Evolutionary conservation across 257 asterid species (phyloP), one percentile per base, ranked within the genome.

Genomic region (Cruciata laevipes): DNA sequence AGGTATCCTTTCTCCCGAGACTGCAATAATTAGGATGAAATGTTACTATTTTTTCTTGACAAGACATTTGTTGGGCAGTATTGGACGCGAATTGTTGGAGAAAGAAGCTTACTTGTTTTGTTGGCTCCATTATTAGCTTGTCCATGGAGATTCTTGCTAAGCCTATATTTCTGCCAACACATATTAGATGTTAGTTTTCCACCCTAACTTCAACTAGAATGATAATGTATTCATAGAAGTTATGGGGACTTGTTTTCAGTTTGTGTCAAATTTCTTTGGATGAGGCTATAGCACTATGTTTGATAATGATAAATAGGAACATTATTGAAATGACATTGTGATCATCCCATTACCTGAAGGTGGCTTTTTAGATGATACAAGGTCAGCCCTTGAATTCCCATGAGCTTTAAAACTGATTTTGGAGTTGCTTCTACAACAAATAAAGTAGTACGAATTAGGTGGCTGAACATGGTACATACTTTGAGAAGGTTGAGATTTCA

Each of bases 351-450:
- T 83, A 92, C 96, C 97, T 92, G 98, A 78, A 89, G 97, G 78
- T 93, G 98, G 77, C 98, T 91, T 86, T 91, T 91, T 68, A 91
- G 74, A 81, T 91, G 98, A 80, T 91, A 91, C 70, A 91, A 82
- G 65, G 98, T 93, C 68, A 93, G 77, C 73, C 98, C 98, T 61
- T 69, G 97, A 79, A 93, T 88, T 33, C 96, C 98, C 94, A 89
- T 93, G 69, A 89, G 96, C 80, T 93, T 93, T 85, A 93, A 63
- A 62, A 89, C 97, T 74, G 98, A 93, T 78, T 93, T 93, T 61
- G 98, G 98, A 65, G 98, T 89, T 73, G 98, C 98, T 85, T 89
- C 98, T 93, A 91, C 75, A 75, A 73, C 58, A 68, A 49, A 68
- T 20, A 75, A 76, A 60, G 71, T 75, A 58, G 77, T 17, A 66